These are phyloP conservation scores for Lipomyces kockii DNA, from an alignment of 805 yeast genomes.

Conservation along the genomic window DNA sequence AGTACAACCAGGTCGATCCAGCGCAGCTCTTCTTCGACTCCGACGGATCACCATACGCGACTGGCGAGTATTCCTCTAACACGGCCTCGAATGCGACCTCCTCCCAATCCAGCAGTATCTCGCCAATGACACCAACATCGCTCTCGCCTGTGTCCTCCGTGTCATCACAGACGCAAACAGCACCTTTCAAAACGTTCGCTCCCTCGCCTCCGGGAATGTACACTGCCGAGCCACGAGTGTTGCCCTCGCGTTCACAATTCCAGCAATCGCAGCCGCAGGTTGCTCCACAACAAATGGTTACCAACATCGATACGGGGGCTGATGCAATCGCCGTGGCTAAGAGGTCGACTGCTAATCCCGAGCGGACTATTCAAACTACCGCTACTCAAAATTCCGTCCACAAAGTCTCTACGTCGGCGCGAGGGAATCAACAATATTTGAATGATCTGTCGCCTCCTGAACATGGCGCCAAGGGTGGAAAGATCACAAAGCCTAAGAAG, in stretches of 20 bases:
- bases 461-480: constrained; percentile 34
- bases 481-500: constrained; percentile 44
- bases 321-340: not conserved
- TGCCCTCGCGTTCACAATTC: not conserved
- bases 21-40: constrained; percentile 11
- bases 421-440: not conserved
- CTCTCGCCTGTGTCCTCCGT: constrained; percentile 28
- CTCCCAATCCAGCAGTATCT: constrained; percentile 2
- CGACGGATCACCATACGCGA: constrained; percentile 2
- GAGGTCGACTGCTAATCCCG: constrained; percentile 4
- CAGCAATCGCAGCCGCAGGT: constrained; percentile 7
- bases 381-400: constrained; percentile 17
- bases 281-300: no score
- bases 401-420: constrained; percentile 10
- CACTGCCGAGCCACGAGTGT: constrained; percentile 6
- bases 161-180: constrained; percentile 21
- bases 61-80: constrained; percentile 10
- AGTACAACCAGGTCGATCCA: constrained; percentile 7
- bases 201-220: constrained; percentile 21
- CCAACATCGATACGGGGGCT: not conserved
- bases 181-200: constrained; percentile 19
- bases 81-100: not conserved
- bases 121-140: constrained; percentile 24
- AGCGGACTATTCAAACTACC: constrained; percentile 14
- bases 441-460: constrained; percentile 18